phyloP scores from a whole-genome alignment of 768 basidiomycete genomes.

The Favolaschia claudopus region DNA sequence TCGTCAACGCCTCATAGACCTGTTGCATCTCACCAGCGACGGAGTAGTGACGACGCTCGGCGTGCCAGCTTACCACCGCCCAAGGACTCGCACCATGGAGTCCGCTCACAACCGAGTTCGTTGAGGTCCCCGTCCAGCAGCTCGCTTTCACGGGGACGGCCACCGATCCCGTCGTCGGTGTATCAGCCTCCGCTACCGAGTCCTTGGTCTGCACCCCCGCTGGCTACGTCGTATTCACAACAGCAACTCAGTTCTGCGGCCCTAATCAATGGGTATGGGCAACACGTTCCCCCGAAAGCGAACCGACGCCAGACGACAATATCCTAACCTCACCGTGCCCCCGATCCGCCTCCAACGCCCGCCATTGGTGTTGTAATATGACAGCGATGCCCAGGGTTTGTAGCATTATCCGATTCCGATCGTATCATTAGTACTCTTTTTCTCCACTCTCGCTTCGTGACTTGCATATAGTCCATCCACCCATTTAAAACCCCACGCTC shows the following conservation, averaged over 20 bases:
- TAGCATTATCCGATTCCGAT: not conserved
- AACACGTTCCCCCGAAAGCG: not conserved
- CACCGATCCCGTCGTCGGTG: slow-evolving; percentile 32
- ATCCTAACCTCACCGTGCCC: slow-evolving; percentile 6
- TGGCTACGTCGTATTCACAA: slow-evolving; percentile 25
- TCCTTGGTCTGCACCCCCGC: slow-evolving; percentile 53
- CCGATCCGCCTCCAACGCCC: not conserved
- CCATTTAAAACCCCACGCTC: slow-evolving; percentile 9
- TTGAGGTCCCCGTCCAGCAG: slow-evolving; percentile 19
- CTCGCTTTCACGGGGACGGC: slow-evolving; percentile 33
- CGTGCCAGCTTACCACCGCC: slow-evolving; percentile 17
- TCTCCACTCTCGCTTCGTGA: too few species aligned
- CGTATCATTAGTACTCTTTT: too few species aligned
- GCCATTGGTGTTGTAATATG: not conserved
- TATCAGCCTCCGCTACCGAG: slow-evolving; percentile 41
- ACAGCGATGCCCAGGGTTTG: slow-evolving; percentile 15
- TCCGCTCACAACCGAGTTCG: slow-evolving; percentile 5
- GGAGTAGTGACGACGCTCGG: slow-evolving; percentile 21
- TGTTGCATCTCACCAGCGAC: slow-evolving; percentile 14
- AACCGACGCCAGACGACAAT: slow-evolving; percentile 26
- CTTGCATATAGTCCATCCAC: too few species aligned
- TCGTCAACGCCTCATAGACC: slow-evolving; percentile 7
- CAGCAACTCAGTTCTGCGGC: slow-evolving; percentile 23
- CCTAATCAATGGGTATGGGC: slow-evolving; percentile 10
- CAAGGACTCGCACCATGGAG: slow-evolving; percentile 17